Percentiles rank a stretch among this genome's conserved stretches.
Evolutionary conservation across 768 basidiomycete species (phyloP).

Genomic region (Leccinum rimulosum): DNA sequence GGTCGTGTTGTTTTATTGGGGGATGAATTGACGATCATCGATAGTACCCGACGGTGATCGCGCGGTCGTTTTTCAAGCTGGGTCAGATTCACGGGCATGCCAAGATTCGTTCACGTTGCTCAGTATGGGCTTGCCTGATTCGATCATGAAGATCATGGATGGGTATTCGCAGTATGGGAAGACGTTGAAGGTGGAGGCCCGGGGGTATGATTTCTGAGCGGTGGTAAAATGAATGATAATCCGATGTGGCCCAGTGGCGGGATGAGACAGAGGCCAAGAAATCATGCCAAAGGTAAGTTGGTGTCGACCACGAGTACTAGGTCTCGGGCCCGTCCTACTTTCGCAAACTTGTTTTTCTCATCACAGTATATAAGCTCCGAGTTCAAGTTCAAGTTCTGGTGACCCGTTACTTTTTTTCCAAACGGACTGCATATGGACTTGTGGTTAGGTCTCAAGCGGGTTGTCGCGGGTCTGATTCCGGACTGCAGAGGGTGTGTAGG

Average conservation of each 20-base stretch:
- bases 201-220: slow-evolving; percentile 68
- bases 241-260: background rate
- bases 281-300: no score
- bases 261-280: background rate
- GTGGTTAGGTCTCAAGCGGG: no score
- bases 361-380: no score
- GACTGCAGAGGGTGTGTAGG: slow-evolving; percentile 7
- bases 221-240: background rate
- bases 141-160: slow-evolving; percentile 91
- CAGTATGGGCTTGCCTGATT: slow-evolving; percentile 91
- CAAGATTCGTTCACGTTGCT: slow-evolving; percentile 92
- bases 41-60: slow-evolving; percentile 85
- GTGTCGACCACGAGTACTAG: no score
- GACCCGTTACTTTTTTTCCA: no score
- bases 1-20: slow-evolving; percentile 28
- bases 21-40: background rate
- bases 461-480: background rate
- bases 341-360: no score
- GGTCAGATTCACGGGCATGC: slow-evolving; percentile 90
- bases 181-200: slow-evolving; percentile 74
- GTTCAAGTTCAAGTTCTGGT: no score
- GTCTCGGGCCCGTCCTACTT: no score
- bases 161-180: slow-evolving; percentile 86
- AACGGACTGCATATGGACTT: no score
- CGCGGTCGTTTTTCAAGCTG: slow-evolving; percentile 88